These are phyloP conservation scores for Pezicula radicicola DNA, from an alignment of 2,329 filamentous ascomycete genomes.

Conservation along the genomic window DNA sequence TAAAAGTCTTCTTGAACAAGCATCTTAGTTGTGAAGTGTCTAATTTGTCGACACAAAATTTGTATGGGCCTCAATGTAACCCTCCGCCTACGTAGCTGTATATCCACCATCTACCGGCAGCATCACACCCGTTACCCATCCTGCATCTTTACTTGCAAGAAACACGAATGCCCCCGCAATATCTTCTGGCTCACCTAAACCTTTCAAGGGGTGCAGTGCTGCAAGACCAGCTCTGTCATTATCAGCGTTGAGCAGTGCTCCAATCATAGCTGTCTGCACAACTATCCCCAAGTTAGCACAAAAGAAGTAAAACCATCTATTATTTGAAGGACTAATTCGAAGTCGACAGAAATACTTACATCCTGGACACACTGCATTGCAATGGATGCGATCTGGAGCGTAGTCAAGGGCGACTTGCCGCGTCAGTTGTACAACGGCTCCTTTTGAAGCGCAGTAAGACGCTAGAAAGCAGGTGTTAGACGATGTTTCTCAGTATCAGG, in stretches of 20 bases:
- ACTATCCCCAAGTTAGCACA: too few relatives aligned
- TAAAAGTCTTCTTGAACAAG: too few relatives aligned
- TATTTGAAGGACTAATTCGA: neutral
- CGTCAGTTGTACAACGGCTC: constrained; percentile 47
- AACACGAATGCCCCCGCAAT: constrained; percentile 8
- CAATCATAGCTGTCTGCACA: constrained; percentile 12
- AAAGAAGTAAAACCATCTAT: neutral
- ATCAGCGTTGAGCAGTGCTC: neutral
- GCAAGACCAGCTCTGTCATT: constrained; percentile 2
- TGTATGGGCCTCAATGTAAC: too few relatives aligned
- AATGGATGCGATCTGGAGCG: constrained; percentile 43
- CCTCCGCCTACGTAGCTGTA: constrained; percentile 8
- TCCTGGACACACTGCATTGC: constrained; percentile 52
- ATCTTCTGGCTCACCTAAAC: constrained; percentile 4
- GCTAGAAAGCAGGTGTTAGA: constrained; percentile 16
- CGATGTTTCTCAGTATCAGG: neutral
- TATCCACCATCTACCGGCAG: constrained; percentile 12
- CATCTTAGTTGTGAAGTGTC: too few relatives aligned
- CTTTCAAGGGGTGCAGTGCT: constrained; percentile 5
- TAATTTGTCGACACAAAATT: too few relatives aligned
- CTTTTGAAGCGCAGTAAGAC: constrained; percentile 46
- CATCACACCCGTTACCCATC: constrained; percentile 11
- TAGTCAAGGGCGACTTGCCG: constrained; percentile 47
- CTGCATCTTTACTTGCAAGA: constrained; percentile 9
- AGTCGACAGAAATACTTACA: constrained; percentile 23